These are phyloP conservation scores for Barnettozyma vustinii DNA, from an alignment of 805 yeast genomes.

Conservation along the genomic window DNA sequence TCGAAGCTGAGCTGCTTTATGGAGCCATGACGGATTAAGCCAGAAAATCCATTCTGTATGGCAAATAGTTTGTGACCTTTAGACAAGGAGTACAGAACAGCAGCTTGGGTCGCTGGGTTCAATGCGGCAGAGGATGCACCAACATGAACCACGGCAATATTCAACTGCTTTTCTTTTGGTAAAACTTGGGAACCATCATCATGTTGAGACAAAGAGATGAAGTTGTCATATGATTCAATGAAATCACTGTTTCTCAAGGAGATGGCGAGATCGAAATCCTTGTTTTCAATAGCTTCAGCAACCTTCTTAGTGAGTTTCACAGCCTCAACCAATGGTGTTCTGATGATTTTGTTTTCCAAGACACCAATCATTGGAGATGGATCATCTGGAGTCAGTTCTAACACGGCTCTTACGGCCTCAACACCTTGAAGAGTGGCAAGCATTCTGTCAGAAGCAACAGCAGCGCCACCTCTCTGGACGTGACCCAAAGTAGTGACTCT, in stretches of 20 bases:
- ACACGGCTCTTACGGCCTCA: conserved; percentile 91
- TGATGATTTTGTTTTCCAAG: conserved; percentile 77
- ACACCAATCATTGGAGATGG: conserved; percentile 95
- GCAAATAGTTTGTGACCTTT: conserved; percentile 90
- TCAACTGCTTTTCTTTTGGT: conserved; percentile 57
- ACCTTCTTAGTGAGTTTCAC: conserved; percentile 84
- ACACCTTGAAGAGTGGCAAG: conserved; percentile 96
- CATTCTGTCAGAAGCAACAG: conserved; percentile 90
- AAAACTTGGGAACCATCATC: conserved; percentile 56
- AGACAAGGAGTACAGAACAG: conserved; percentile 81
- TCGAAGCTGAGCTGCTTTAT: conserved; percentile 73
- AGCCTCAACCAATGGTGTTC: conserved; percentile 85
- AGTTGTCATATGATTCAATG: conserved; percentile 71
- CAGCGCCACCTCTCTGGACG: conserved; percentile 98
- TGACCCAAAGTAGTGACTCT: conserved; percentile 95
- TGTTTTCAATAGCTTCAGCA: conserved; percentile 75
- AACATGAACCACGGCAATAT: conserved; percentile 80
- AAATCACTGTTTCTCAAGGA: conserved; percentile 83
- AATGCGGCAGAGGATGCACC: conserved; percentile 98
- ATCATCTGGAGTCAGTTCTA: conserved; percentile 80
- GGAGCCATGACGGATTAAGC: conserved; percentile 85
- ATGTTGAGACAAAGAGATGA: conserved; percentile 59
- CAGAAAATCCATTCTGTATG: conserved; percentile 89
- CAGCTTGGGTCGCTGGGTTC: conserved; percentile 90
- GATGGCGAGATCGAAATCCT: conserved; percentile 85